Base-by-base conservation (phyloP, 176 grass and related monocot species). In the Oryza officinalis region DNA sequence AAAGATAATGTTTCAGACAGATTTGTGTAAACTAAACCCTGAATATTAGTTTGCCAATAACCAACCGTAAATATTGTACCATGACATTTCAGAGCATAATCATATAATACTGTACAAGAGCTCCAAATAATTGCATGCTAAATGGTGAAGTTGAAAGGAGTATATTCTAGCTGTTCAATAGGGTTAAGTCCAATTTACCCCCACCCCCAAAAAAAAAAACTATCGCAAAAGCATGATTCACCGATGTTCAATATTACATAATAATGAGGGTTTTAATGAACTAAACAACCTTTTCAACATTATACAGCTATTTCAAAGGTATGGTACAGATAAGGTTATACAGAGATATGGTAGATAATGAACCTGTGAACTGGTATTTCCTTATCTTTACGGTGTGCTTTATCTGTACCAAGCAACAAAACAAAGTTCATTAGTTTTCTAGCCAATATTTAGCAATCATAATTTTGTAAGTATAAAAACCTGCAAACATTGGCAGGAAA, bases 311-410 rank as follows among this genome's bases (percentile, higher is more conserved):
- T 67, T 74, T 28, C 73, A 61, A 3, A 63, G 1, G 5, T 50
- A 75, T 15, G 15, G 67, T 47, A 43, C 57, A 27, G 74, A 72
- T 18, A 57, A 74, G 50, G 52, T 57, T 57, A 59, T 37, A 83
- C 35, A 76, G 52, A 85, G 11, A 33, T 82, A 83, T 74, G 35
- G 70, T 86, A 46, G 20, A 50, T 26, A 78, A 6, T 69, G 73
- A 67, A 94, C 79, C 85, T 90, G 67, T 3, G 59, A 64, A 68
- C 87, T 80, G 87, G 81, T 74, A 79, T 26, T 47, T 94, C 87
- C 45, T 60, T 80, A 72, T 87, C 82, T 76, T 90, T 94, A 20
- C 5, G 65, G 49, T 10, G 88, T 26, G 75, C 57, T 92, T 86
- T 92, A 83, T 92, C 93, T 94, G 85, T 73, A 71, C n/a, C 60